These are phyloP conservation scores for Sporobolomyces roseus DNA, from an alignment of 768 basidiomycete genomes.

Conservation along the genomic window DNA sequence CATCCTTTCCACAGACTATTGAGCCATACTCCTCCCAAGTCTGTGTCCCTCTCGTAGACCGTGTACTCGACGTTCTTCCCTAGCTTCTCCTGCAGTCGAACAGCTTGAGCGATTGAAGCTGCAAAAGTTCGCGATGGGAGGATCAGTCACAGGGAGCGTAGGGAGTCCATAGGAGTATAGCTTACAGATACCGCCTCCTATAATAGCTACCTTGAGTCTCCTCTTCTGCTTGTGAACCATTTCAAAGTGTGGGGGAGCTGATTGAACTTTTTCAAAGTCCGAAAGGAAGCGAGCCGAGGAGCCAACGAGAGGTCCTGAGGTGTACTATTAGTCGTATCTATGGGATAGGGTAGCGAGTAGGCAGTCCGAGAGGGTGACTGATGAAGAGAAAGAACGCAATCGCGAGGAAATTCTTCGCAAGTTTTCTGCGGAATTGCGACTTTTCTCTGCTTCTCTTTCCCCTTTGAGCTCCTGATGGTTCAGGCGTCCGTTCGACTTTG, in stretches of 20 bases:
- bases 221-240: background rate
- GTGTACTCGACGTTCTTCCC: constrained; percentile 32
- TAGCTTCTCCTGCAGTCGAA: constrained; percentile 32
- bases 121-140: background rate
- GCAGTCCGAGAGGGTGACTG: no score
- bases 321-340: no score
- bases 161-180: background rate
- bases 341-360: no score
- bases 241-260: background rate
- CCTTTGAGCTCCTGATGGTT: no score
- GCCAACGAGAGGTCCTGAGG: no score
- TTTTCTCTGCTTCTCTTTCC: no score
- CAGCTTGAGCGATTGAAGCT: constrained; percentile 41
- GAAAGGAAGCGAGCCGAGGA: no score
- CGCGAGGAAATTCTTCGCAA: background rate
- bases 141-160: background rate
- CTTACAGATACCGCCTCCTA: constrained; percentile 38
- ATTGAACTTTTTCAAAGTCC: no score
- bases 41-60: constrained; percentile 25
- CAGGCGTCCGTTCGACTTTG: no score
- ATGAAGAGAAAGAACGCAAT: background rate
- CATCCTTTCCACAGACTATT: constrained; percentile 36
- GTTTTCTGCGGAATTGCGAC: no score
- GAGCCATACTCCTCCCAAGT: constrained; percentile 35
- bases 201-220: constrained; percentile 23